Base-by-base conservation (phyloP, 129 eudicot species). In the Flaveria bidentis region DNA sequence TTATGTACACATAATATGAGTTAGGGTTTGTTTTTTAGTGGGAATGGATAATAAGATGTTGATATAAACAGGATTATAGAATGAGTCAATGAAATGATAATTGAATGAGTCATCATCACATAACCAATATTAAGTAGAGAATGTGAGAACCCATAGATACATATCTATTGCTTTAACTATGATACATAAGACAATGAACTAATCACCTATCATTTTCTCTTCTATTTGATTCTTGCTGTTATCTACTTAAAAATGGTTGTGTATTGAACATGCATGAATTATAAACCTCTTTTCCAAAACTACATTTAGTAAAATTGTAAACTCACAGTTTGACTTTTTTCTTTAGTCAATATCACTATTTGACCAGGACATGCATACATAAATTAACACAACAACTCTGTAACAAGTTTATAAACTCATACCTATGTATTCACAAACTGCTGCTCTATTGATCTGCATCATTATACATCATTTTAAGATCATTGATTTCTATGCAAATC, bases 381-480 rank as follows among this genome's bases (percentile, higher is more conserved):
- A 30, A 33, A 72, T 49, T 33, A 75, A 50, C 63, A 62, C 51
- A 17, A 18, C 72, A 75, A 25, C 17, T 30, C 30, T 63, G 1
- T 33, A 7, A 45, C 70, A 60, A 26, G 9, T 17, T 63, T 55
- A 49, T 28, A 75, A 63, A 45, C 15, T 20, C 47, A 28, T 63
- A 46, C 72, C 79, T 63, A 63, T 45, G 47, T 62, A 47, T 63
- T 17, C 17, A 47, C 49, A 47, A 44, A 28, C 71, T 75, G 36
- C 72, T 49, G 12, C 12, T 64, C 79, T 75, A n/a, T 47, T 63
- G 28, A 61, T 45, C 44, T 61, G 36, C 78, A 45, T 74, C 20
- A 50, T 51, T 41, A 55, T 11, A 53, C 44, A 17, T 57, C 17
- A 73, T 39, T 57, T 22, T n/a, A 63, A 50, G 51, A 63, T 47